A percentile compares a stretch with the other conserved stretches of the same genome.
Conservation (phyloP, 352 stramenopile genomes). For the Plasmopara halstedii region DNA sequence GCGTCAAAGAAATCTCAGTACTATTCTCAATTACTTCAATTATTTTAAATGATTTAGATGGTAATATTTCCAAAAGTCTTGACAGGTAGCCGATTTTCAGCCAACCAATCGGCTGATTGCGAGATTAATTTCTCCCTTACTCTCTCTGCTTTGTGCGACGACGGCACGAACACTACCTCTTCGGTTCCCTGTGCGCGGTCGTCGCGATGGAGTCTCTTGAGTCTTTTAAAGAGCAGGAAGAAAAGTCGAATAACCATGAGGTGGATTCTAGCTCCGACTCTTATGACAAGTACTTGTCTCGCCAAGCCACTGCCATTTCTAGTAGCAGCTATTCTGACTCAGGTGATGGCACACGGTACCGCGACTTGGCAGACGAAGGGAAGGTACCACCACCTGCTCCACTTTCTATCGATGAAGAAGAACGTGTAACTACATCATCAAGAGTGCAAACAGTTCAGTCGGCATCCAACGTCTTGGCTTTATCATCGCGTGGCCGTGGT, state of each 20-base stretch:
- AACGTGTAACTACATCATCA: background rate
- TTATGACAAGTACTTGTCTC: conserved; percentile 11
- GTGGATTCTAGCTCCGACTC: conserved; percentile 2
- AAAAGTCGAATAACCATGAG: conserved; percentile 8
- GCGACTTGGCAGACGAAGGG: conserved; percentile 4
- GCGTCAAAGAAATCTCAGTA: no score
- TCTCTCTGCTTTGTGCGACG: conserved; percentile 8
- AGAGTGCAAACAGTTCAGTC: conserved; percentile 13
- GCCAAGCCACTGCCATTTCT: conserved; percentile 11
- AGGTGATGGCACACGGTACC: conserved; percentile 11
- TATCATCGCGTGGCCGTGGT: conserved; percentile 10
- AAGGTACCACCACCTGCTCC: conserved; percentile 6
- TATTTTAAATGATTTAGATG: no score
- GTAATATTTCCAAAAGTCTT: no score
- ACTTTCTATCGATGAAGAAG: conserved; percentile 15
- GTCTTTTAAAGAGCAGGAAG: conserved; percentile 11
- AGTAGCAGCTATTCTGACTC: conserved; percentile 24
- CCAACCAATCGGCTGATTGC: background rate
- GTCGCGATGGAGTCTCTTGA: conserved; percentile 11
- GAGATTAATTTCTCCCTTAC: background rate
- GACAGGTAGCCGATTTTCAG: background rate
- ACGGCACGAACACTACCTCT: conserved; percentile 2
- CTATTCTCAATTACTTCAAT: no score
- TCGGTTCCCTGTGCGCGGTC: background rate
- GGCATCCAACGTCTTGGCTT: conserved; percentile 24